Evolutionary conservation across 2,329 filamentous ascomycete species (phyloP).

Genomic region (Epichloe scottii): DNA sequence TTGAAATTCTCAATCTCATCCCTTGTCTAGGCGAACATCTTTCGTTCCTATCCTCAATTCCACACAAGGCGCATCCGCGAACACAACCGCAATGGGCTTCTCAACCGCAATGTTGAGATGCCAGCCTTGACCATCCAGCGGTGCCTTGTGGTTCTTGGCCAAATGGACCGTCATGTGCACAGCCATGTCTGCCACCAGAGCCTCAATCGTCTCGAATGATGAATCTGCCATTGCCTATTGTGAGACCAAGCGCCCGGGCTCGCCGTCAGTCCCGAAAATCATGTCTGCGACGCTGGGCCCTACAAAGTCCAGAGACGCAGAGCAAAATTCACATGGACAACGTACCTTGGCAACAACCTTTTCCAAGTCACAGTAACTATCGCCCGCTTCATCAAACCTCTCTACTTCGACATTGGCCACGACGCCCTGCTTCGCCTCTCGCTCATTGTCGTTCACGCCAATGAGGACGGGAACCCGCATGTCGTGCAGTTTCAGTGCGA

Average conservation of each 20-base stretch:
- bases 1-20: neutral
- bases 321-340: no score
- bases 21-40: constrained; percentile 7
- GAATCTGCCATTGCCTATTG: constrained; percentile 40
- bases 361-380: constrained; percentile 46
- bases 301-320: no score
- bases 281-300: neutral
- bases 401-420: constrained; percentile 52
- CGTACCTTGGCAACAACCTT: constrained; percentile 47
- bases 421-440: constrained; percentile 52
- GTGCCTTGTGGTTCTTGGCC: constrained; percentile 10
- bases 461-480: constrained; percentile 55
- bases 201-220: constrained; percentile 51
- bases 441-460: constrained; percentile 61
- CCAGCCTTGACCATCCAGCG: constrained; percentile 22
- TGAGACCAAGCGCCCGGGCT: neutral
- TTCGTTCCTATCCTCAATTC: constrained; percentile 30
- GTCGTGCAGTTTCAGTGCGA: constrained; percentile 37
- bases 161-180: constrained; percentile 33
- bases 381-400: constrained; percentile 27
- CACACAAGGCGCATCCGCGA: constrained; percentile 59
- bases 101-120: constrained; percentile 49
- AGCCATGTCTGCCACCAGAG: constrained; percentile 38
- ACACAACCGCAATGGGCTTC: constrained; percentile 62
- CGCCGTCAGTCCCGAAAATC: neutral